phyloP scores from a whole-genome alignment of 2,329 filamentous ascomycete species.

The Pestalotiopsis sp. region DNA sequence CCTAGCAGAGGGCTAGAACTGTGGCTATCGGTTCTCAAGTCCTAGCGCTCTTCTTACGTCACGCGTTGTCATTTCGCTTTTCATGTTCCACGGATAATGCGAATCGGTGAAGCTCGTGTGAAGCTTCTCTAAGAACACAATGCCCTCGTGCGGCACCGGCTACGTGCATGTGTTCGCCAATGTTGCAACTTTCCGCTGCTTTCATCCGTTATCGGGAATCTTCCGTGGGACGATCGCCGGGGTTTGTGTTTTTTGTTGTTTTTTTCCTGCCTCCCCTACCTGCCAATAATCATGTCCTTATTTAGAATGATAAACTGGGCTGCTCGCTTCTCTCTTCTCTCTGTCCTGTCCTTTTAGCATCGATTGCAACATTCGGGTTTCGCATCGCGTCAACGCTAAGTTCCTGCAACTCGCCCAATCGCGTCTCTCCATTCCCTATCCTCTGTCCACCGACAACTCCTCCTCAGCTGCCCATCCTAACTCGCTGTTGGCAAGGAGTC shows the following conservation, averaged over 20 bases:
- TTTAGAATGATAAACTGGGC: not conserved
- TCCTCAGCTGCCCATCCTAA: not conserved
- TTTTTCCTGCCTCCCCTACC: not conserved
- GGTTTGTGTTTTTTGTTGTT: not conserved
- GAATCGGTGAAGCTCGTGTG: not conserved
- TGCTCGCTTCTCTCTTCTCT: not conserved
- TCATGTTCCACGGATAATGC: constrained; percentile 4
- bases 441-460: not conserved
- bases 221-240: not conserved
- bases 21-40: constrained; percentile 52
- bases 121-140: not conserved
- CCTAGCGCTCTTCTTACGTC: constrained; percentile 73
- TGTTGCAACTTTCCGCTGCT: not conserved
- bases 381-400: constrained; percentile 13
- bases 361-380: constrained; percentile 12
- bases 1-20: not conserved
- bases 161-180: constrained; percentile 6
- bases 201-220: constrained; percentile 4
- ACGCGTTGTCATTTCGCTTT: constrained; percentile 1
- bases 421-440: not conserved
- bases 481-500: constrained; percentile 3
- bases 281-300: not conserved
- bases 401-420: constrained; percentile 4
- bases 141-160: not conserved
- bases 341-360: not conserved